Conservation (phyloP, 495 filamentous ascomycete species). For the Aspergillus bertholletiae region DNA sequence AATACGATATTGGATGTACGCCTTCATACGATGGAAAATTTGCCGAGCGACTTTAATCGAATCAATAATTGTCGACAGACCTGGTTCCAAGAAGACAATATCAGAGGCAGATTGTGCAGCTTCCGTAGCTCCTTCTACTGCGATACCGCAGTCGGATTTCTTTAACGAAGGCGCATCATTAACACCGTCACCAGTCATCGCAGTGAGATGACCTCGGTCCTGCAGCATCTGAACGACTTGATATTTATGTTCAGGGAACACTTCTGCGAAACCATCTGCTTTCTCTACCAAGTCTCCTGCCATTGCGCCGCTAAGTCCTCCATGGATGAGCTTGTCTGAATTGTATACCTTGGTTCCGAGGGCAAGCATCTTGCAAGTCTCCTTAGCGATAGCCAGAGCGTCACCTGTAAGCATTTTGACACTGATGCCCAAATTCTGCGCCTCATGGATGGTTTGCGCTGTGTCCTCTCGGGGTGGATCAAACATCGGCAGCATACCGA, state of each 20-base stretch:
- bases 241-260: conserved; percentile 98
- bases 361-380: conserved; percentile 74
- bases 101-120: conserved; percentile 71
- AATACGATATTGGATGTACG: conserved; percentile 76
- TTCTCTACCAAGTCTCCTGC: conserved; percentile 69
- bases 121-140: conserved; percentile 71
- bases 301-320: conserved; percentile 64
- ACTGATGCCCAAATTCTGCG: conserved; percentile 66
- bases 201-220: conserved; percentile 92
- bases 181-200: conserved; percentile 98
- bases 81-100: conserved; percentile 73
- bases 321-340: conserved; percentile 66
- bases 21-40: conserved; percentile 79
- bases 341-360: conserved; percentile 75
- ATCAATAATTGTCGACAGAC: conserved; percentile 69
- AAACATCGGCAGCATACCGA: conserved; percentile 73
- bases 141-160: conserved; percentile 80
- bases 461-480: conserved; percentile 73
- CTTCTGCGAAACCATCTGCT: conserved; percentile 75
- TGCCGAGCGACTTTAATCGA: conserved; percentile 73
- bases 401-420: conserved; percentile 78
- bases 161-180: conserved; percentile 96
- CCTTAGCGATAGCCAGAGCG: conserved; percentile 71
- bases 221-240: conserved; percentile 96
- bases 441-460: conserved; percentile 70